A percentile compares a stretch with the other conserved stretches of the same genome.
These are phyloP conservation scores for Cryptococcus floricola DNA, from an alignment of 1,284 basidiomycete genomes.

Conservation along the genomic window DNA sequence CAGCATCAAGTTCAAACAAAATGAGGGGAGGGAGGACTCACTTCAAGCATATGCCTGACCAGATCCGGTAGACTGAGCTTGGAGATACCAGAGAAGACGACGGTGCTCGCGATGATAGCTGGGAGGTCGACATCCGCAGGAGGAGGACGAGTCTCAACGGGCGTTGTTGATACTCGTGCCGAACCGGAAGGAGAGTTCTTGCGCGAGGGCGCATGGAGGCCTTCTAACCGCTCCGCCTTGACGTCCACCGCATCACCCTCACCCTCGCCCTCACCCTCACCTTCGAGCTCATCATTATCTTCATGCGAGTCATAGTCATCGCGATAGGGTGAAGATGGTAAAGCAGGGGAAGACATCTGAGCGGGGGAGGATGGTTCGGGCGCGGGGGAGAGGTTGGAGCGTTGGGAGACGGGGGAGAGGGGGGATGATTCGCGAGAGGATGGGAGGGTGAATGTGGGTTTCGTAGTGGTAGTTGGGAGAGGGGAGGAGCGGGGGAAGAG, in stretches of 20 bases:
- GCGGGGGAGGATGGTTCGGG: not conserved
- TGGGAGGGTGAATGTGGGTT: not conserved
- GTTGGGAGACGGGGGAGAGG: constrained; percentile 8
- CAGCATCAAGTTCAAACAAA: not conserved
- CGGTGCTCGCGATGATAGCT: constrained; percentile 45
- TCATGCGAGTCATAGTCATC: too few relatives aligned
- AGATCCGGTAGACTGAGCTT: constrained; percentile 47
- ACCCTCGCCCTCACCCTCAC: constrained; percentile 3
- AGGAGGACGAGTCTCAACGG: constrained; percentile 6
- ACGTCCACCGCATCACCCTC: not conserved
- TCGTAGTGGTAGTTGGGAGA: not conserved
- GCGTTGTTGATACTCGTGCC: not conserved
- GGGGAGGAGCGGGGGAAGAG: not conserved
- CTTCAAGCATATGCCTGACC: constrained; percentile 47
- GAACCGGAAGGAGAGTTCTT: not conserved
- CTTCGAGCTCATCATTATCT: not conserved
- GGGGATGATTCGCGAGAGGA: constrained; percentile 14
- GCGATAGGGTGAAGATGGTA: too few relatives aligned
- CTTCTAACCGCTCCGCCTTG: constrained; percentile 8
- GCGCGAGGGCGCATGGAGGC: not conserved
- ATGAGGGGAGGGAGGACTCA: constrained; percentile 18
- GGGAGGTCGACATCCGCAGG: constrained; percentile 39
- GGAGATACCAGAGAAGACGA: constrained; percentile 50
- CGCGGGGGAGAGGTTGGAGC: not conserved
- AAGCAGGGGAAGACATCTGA: not conserved